Evolutionary conservation across 1,284 basidiomycete species (phyloP), one percentile per base, ranked within the genome.

Genomic region (Leccinum fallax): DNA sequence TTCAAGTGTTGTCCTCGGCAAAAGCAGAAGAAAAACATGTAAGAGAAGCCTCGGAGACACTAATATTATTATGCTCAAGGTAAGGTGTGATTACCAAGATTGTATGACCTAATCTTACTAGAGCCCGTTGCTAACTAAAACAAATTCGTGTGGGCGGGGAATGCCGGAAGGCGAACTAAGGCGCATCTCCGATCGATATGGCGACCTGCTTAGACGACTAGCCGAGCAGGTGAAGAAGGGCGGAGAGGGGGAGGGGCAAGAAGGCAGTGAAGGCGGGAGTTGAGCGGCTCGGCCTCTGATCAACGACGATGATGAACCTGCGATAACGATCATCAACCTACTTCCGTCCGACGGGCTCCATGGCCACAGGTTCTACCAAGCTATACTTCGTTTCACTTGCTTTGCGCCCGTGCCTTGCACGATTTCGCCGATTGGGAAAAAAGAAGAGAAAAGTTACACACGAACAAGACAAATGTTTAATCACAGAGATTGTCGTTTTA

Each of bases 291-390:
- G 59, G 58, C 2, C 24, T 40, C 57, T 7, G 40, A 38, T 19
- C 16, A 51, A 51, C 24, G 13, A 5, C 16, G 26, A n/a, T 7
- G 49, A 52, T 52, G 46, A 48, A 48, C 46, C n/a, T 9, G 24
- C 15, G 59, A 67, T 66, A 65, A 65, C 53, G 67, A 65, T 59
- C 53, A 60, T 63, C 53, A 19, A 24, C 19, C 3, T 24, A 52
- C 26, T 52, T 21, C 46, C 19, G 30, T 66, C 55, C 32, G 46
- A 26, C 21, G 34, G 57, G 28, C 49, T 40, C 8, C 24, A 53
- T 13, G 49, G 9, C 43, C 19, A 55, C 55, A 63, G 48, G 21
- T 16, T 2, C 26, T 10, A 16, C 7, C 49, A 24, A 28, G 9
- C 49, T 48, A 21, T 48, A 48, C 46, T 13, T 48, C 6, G 46